Conservation (phyloP, 805 yeast genomes). For the Yarrowia osloensis region DNA sequence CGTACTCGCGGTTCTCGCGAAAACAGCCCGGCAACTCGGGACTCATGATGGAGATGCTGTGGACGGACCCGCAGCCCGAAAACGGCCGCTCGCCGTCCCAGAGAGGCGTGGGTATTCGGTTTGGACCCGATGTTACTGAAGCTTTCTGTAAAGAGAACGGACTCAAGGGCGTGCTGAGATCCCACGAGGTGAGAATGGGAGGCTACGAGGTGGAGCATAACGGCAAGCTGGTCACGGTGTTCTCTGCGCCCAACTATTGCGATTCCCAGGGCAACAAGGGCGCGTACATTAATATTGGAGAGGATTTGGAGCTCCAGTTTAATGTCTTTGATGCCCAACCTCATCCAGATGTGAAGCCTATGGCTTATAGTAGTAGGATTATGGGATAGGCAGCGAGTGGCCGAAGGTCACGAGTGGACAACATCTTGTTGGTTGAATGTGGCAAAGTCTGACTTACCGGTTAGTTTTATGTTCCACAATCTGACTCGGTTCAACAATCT, state of each 20-base stretch:
- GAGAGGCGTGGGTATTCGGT: conserved; percentile 94
- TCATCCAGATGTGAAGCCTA: conserved; percentile 90
- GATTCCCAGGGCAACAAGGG: conserved; percentile 90
- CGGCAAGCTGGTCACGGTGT: conserved; percentile 87
- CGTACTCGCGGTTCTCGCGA: conserved; percentile 62
- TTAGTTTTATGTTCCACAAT: too few species aligned
- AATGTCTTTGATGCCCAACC: conserved; percentile 76
- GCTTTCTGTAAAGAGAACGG: conserved; percentile 71
- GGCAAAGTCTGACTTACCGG: too few species aligned
- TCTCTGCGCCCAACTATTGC: conserved; percentile 97
- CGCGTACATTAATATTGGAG: conserved; percentile 74
- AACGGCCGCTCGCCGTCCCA: conserved; percentile 84
- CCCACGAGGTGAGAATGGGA: conserved; percentile 92
- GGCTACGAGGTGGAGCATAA: conserved; percentile 89
- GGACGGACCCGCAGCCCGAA: conserved; percentile 92
- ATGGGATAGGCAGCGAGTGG: conserved; percentile 36
- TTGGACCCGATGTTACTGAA: conserved; percentile 93
- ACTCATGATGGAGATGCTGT: conserved; percentile 89
- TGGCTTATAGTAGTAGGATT: conserved; percentile 71
- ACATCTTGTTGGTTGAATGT: too few species aligned
- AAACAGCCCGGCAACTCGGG: conserved; percentile 90
- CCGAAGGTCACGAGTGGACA: too few species aligned
- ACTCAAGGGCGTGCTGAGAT: conserved; percentile 78
- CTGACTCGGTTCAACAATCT: too few species aligned
- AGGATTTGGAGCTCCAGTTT: conserved; percentile 50